These are phyloP conservation scores for Boletus vermiculosoides DNA, from an alignment of 768 basidiomycete genomes.

Conservation along the genomic window DNA sequence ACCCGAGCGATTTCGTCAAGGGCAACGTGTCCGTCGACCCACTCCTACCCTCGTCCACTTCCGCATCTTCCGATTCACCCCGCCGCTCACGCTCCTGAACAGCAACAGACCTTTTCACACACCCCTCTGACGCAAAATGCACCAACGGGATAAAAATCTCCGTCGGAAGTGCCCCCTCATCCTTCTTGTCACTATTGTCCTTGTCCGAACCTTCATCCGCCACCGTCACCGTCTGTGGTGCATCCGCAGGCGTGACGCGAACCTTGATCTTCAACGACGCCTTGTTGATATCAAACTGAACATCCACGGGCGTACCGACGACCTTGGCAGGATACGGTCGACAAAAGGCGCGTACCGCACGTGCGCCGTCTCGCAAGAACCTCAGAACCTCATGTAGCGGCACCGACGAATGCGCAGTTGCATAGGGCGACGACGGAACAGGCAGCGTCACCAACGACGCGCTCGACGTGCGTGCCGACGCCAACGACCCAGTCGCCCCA, in stretches of 20 bases:
- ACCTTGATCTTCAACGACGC: conserved; percentile 71
- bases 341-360: conserved; percentile 81
- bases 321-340: conserved; percentile 79
- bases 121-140: conserved; percentile 66
- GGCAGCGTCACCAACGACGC: conserved; percentile 22
- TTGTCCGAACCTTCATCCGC: neutral
- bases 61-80: neutral
- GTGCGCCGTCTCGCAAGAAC: conserved; percentile 81
- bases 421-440: conserved; percentile 18
- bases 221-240: conserved; percentile 13
- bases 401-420: neutral
- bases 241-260: conserved; percentile 59
- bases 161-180: conserved; percentile 53
- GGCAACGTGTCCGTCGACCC: conserved; percentile 19
- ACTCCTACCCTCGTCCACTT: neutral
- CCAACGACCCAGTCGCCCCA: conserved; percentile 1
- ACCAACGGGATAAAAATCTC: conserved; percentile 91
- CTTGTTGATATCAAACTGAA: conserved; percentile 74
- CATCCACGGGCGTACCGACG: conserved; percentile 62
- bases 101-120: conserved; percentile 23
- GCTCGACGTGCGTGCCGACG: conserved; percentile 16
- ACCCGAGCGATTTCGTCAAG: neutral
- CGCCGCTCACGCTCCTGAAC: neutral
- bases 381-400: conserved; percentile 34
- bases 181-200: conserved; percentile 19